These are phyloP conservation scores for Pseudevernia furfuracea DNA, from an alignment of 495 filamentous ascomycete species.

Conservation along the genomic window DNA sequence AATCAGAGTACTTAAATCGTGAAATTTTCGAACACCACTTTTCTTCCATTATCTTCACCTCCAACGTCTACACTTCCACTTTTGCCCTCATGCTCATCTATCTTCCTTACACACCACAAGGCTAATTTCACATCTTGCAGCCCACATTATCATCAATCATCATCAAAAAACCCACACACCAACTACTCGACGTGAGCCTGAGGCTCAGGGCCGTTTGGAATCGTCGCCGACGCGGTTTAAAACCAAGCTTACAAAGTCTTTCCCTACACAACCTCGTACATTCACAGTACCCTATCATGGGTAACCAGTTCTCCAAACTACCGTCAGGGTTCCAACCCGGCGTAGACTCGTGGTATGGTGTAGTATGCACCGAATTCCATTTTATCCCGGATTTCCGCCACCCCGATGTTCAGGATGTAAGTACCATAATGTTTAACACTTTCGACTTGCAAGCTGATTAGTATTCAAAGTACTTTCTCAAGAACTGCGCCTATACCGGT, in stretches of 20 bases:
- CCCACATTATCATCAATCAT: background rate
- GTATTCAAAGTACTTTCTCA: background rate
- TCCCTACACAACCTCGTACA: background rate
- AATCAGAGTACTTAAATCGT: background rate
- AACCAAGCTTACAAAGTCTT: background rate
- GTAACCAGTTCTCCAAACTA: background rate
- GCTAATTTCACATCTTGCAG: background rate
- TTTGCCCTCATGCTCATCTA: background rate
- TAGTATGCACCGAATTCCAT: background rate
- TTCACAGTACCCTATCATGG: background rate
- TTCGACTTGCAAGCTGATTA: background rate
- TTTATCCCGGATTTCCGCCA: background rate
- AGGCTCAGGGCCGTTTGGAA: background rate
- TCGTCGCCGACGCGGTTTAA: background rate
- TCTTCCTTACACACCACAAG: background rate
- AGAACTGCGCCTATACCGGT: background rate
- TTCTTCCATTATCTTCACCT: too few relatives aligned
- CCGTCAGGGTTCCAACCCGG: background rate
- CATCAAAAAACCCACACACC: background rate
- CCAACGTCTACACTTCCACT: background rate
- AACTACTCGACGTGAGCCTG: background rate
- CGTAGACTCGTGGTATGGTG: background rate
- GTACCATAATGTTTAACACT: background rate
- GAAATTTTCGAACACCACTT: background rate
- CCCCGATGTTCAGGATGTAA: background rate